A percentile compares a stretch with the other conserved stretches of the same genome.
Evolutionary conservation across 371 early-diverging fungal genomes (phyloP).

Genomic region (Chytridiales sp.): DNA sequence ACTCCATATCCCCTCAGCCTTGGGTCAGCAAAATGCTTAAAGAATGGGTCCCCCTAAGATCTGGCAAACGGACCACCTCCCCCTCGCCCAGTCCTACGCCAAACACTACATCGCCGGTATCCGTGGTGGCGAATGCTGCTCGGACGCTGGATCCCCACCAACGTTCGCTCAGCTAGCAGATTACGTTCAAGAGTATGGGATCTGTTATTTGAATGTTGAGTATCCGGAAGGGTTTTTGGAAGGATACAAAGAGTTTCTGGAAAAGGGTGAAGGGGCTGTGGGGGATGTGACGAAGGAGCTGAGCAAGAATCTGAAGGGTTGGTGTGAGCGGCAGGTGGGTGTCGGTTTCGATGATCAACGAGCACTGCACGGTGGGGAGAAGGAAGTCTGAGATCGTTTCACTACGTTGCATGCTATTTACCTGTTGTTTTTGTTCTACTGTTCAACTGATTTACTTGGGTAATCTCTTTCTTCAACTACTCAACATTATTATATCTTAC

Average conservation of each 20-base stretch:
- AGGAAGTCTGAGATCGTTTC: too few relatives aligned
- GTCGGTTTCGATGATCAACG: too few relatives aligned
- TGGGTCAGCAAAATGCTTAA: background rate
- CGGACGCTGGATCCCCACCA: constrained; percentile 3
- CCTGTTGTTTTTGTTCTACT: too few relatives aligned
- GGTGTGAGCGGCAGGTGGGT: background rate
- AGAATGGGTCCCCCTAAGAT: background rate
- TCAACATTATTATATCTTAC: too few relatives aligned
- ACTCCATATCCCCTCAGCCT: background rate
- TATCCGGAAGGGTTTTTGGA: constrained; percentile 1
- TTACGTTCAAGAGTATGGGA: constrained; percentile 1
- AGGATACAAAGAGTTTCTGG: background rate
- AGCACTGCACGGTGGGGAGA: too few relatives aligned
- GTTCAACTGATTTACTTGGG: too few relatives aligned
- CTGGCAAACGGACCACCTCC: background rate
- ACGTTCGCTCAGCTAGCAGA: background rate
- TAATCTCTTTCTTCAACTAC: too few relatives aligned
- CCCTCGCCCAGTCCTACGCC: background rate
- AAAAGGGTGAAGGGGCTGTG: background rate
- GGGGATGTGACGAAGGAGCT: background rate
- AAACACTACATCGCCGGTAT: background rate
- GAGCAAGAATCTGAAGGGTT: background rate
- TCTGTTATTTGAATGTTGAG: constrained; percentile 11
- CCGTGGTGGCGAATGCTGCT: constrained; percentile 14
- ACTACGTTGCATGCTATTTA: too few relatives aligned